Evolutionary conservation across 768 basidiomycete species (phyloP), one percentile per base, ranked within the genome.

Genomic region (Dacryopinax spathularia): DNA sequence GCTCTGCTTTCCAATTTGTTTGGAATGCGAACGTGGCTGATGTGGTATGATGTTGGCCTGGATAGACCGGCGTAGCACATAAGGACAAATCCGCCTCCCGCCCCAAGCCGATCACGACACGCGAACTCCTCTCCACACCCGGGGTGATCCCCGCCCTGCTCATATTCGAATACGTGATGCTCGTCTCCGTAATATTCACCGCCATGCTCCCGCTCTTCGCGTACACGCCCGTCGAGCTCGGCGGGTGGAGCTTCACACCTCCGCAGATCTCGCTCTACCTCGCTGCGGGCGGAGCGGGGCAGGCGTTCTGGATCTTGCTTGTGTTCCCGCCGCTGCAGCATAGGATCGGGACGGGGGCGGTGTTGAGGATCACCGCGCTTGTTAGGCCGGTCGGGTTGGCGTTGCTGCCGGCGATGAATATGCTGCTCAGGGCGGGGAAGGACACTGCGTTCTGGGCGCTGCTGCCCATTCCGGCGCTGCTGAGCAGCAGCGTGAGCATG

Each of bases 181-280:
- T 41, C 0, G 34, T 36, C 35, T 34, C 27, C 12, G 31, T 62
- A 29, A 25, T 36, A 3, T 62, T 16, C 25, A 62, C 61, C 15
- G 61, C 61, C 12, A 37, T 37, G 36, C 36, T n/a, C 36, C 79
- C 78, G 1, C 69, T 80, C 0, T 77, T 76, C 67, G 72, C 71
- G 48, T 70, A 76, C 22, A 77, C 77, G 1, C 77, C 77, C 0
- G 66, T 74, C 59, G 69, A 70, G 33, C 71, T 72, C 9, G 77
- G 80, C 0, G 78, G 78, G 1, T 73, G 79, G 5, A 70, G 72
- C 13, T 66, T 76, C 44, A 69, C 70, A 0, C 75, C 77, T 0
- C 72, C 75, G 2, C 67, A 66, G 18, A 80, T 79, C 43, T 77
- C 78, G 1, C 5, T 69, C 1, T 73, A 73, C 64, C 68, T 80